phyloP scores from a whole-genome alignment of 2,329 filamentous ascomycete genomes.

The Ilyonectria robusta region DNA sequence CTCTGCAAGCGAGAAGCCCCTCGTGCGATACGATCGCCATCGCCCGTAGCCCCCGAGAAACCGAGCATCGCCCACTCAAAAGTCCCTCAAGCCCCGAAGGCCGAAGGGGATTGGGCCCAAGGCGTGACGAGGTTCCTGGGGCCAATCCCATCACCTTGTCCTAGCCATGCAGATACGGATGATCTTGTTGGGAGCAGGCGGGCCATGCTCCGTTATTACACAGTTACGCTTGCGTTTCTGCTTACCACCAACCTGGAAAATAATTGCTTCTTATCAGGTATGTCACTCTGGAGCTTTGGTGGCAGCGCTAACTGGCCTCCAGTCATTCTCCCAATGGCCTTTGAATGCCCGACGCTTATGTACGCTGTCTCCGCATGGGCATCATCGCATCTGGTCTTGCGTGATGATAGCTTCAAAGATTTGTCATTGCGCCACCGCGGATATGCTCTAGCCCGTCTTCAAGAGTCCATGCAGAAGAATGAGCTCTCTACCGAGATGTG shows the following conservation, averaged over 20 bases:
- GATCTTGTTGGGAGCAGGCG: constrained; percentile 32
- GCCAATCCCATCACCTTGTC: not conserved
- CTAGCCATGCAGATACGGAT: not conserved
- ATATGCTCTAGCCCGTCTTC: constrained; percentile 28
- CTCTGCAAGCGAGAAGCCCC: constrained; percentile 34
- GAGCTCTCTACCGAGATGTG: constrained; percentile 36
- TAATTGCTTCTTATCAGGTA: constrained; percentile 39
- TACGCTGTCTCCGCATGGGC: constrained; percentile 41
- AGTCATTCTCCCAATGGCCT: constrained; percentile 42
- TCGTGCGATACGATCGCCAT: not conserved
- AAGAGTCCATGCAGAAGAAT: constrained; percentile 26
- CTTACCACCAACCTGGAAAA: constrained; percentile 36
- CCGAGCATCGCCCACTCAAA: not conserved
- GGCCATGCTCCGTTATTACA: constrained; percentile 37
- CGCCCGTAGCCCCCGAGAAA: not conserved
- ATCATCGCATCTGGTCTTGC: constrained; percentile 38
- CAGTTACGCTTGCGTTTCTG: constrained; percentile 29
- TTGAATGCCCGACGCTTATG: constrained; percentile 37
- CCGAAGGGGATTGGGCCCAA: not conserved
- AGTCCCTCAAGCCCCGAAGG: too few species aligned
- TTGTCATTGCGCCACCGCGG: constrained; percentile 37
- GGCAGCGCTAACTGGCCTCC: not conserved
- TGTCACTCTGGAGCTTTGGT: not conserved
- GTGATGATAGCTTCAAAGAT: constrained; percentile 29
- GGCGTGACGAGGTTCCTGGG: not conserved